Percentiles rank a stretch among this genome's conserved stretches.
phyloP scores from a whole-genome alignment of 2,329 filamentous ascomycete genomes.

The Aspergillus carbonarius region DNA sequence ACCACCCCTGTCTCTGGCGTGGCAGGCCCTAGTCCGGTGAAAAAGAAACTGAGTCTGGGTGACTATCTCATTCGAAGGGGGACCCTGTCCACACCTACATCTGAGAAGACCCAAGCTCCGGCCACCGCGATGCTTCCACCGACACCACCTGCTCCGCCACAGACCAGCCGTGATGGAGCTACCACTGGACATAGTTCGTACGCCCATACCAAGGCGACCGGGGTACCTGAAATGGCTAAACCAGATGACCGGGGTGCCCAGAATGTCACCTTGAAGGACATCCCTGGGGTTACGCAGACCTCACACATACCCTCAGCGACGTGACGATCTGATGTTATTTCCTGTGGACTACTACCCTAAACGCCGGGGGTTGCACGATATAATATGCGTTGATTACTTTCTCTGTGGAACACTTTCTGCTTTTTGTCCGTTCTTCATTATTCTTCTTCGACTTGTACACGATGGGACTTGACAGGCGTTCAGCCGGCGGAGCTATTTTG shows the following conservation, averaged over 20 bases:
- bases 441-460: constrained; percentile 18
- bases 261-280: constrained; percentile 36
- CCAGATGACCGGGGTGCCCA: constrained; percentile 20
- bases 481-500: constrained; percentile 16
- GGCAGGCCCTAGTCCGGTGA: constrained; percentile 48
- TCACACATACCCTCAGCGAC: constrained; percentile 30
- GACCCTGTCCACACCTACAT: constrained; percentile 40
- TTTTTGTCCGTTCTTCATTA: constrained; percentile 11
- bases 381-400: constrained; percentile 6
- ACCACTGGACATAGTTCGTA: constrained; percentile 11
- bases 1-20: constrained; percentile 29
- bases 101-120: constrained; percentile 41
- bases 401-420: constrained; percentile 13
- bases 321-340: constrained; percentile 17
- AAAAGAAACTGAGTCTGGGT: constrained; percentile 53
- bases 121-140: constrained; percentile 25
- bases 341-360: constrained; percentile 5
- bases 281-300: constrained; percentile 26
- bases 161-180: constrained; percentile 15
- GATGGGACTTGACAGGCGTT: constrained; percentile 25
- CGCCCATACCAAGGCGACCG: constrained; percentile 10
- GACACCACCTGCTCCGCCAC: constrained; percentile 23
- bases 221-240: constrained; percentile 19
- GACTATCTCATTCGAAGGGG: constrained; percentile 49
- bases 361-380: background rate